Percentiles rank a stretch among this genome's conserved stretches.
Conservation (phyloP, 169 alveolate species). For the Plasmodium reichenowi region DNA sequence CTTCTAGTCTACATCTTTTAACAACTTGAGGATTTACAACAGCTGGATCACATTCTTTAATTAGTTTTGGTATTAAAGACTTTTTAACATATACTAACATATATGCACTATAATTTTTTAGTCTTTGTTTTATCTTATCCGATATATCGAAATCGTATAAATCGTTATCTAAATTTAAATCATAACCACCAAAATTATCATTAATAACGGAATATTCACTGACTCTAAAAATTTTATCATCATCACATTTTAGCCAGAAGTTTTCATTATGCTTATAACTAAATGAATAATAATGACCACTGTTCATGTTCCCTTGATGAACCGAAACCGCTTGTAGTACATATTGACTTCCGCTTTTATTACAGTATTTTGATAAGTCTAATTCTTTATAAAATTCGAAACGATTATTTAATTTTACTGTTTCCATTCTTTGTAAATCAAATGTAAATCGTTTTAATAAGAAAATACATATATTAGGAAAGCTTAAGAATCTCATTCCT, state of each 20-base stretch:
- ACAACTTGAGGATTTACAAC: constrained; percentile 86
- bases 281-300: constrained; percentile 97
- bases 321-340: constrained; percentile 95
- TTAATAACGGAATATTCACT: constrained; percentile 90
- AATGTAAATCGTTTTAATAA: constrained; percentile 94
- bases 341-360: constrained; percentile 83
- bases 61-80: constrained; percentile 86
- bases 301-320: constrained; percentile 95
- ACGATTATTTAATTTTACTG: constrained; percentile 92
- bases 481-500: constrained; percentile 93
- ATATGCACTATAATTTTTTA: constrained; percentile 92
- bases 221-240: constrained; percentile 91
- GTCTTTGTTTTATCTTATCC: constrained; percentile 79
- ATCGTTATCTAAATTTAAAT: constrained; percentile 84
- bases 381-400: constrained; percentile 94
- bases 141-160: constrained; percentile 63
- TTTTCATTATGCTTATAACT: constrained; percentile 81
- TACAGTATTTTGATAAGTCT: constrained; percentile 86
- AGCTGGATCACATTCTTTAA: constrained; percentile 88
- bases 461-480: constrained; percentile 95
- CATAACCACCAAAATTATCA: constrained; percentile 93
- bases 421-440: constrained; percentile 88
- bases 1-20: constrained; percentile 81
- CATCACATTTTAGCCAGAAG: constrained; percentile 95
- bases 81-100: constrained; percentile 95